Percentiles rank a stretch among this genome's conserved stretches.
Conservation (phyloP, 2,329 filamentous ascomycete genomes). For the Cryphonectria japonica region DNA sequence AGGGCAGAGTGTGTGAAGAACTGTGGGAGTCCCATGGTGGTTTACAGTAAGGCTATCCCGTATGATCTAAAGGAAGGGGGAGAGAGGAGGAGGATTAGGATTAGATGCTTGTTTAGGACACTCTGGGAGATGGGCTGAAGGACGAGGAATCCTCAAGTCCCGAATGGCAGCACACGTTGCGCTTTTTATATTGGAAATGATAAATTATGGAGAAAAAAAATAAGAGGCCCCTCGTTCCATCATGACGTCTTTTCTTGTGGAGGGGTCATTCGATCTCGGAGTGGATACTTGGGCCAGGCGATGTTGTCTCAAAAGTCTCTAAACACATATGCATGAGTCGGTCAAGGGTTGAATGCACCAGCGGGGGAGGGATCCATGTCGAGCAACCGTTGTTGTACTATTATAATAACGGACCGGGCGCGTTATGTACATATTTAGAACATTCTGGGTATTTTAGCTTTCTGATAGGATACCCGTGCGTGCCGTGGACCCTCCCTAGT, state of each 20-base stretch:
- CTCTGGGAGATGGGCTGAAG: background rate
- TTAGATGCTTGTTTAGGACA: background rate
- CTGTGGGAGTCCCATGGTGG: constrained; percentile 22
- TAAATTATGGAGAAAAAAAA: background rate
- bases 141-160: background rate
- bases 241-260: background rate
- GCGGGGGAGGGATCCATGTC: background rate
- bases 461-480: background rate
- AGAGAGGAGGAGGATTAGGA: background rate
- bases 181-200: background rate
- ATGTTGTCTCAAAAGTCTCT: background rate
- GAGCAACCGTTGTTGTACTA: background rate
- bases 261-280: background rate
- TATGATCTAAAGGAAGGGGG: background rate
- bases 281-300: background rate
- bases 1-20: constrained; percentile 23
- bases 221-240: background rate
- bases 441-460: background rate
- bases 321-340: background rate
- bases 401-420: background rate
- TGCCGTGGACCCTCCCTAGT: background rate
- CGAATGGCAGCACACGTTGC: background rate
- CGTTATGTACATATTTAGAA: background rate
- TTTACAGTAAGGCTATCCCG: background rate
- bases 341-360: background rate